phyloP scores from a whole-genome alignment of 1,284 basidiomycete species.

The Leccinum subatratum region DNA sequence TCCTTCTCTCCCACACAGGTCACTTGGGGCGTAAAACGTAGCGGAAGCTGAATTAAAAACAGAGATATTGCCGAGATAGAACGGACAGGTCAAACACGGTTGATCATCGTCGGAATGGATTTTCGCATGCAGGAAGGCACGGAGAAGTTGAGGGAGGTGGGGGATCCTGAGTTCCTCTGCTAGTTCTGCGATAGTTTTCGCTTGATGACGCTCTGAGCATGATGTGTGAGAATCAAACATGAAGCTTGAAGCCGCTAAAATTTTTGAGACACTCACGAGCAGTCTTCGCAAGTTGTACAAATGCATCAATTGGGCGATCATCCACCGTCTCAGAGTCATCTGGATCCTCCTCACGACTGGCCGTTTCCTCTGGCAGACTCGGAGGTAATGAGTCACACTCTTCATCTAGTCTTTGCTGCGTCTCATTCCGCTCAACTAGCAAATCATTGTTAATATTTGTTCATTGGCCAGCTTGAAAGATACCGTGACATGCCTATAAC shows the following conservation, averaged over 20 bases:
- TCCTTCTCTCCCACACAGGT: constrained; percentile 9
- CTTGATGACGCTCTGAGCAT: constrained; percentile 3
- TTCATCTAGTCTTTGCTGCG: background rate
- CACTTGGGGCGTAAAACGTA: constrained; percentile 11
- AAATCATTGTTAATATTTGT: background rate
- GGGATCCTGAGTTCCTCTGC: constrained; percentile 4
- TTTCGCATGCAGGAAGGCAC: constrained; percentile 25
- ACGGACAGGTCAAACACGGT: background rate
- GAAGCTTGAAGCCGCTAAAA: too few species aligned
- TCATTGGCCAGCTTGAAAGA: background rate
- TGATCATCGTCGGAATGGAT: constrained; percentile 15
- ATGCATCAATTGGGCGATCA: background rate
- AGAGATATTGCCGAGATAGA: constrained; percentile 1
- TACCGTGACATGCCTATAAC: background rate
- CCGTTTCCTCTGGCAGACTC: background rate
- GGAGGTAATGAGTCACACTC: too few species aligned
- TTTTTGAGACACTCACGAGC: background rate
- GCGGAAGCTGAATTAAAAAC: constrained; percentile 10
- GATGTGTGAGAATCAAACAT: background rate
- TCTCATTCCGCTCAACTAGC: background rate
- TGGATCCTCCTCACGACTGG: background rate
- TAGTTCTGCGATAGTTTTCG: background rate
- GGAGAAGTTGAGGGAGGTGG: constrained; percentile 3
- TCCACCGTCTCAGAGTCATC: background rate
- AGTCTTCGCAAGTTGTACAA: background rate